These are phyloP conservation scores for Lipomyces spencermartinsiae DNA, from an alignment of 805 yeast species.

Conservation along the genomic window DNA sequence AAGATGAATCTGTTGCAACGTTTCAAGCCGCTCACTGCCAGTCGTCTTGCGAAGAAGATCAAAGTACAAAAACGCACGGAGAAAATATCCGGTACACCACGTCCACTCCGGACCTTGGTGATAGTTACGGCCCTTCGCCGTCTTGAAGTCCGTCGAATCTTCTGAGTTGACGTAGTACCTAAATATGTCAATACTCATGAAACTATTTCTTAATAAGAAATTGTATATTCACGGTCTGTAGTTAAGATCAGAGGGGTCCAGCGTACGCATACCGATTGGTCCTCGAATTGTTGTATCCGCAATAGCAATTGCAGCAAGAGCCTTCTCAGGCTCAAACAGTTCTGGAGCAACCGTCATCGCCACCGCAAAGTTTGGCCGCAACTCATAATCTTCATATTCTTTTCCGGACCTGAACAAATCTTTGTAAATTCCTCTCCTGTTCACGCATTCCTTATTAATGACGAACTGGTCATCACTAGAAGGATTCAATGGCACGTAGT, in stretches of 20 bases:
- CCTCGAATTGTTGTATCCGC: conserved; percentile 84
- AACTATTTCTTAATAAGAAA: background rate
- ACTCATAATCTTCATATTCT: conserved; percentile 90
- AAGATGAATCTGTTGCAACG: conserved; percentile 63
- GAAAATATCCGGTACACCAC: conserved; percentile 86
- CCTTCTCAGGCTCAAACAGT: conserved; percentile 68
- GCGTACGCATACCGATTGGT: conserved; percentile 87
- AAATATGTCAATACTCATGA: background rate
- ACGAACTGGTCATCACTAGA: conserved; percentile 65
- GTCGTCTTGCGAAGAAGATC: conserved; percentile 52
- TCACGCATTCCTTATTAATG: conserved; percentile 68
- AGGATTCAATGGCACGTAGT: conserved; percentile 72
- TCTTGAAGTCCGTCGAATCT: conserved; percentile 85
- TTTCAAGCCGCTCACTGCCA: conserved; percentile 54
- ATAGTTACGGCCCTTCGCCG: conserved; percentile 93
- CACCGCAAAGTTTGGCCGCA: conserved; percentile 89
- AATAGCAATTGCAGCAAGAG: conserved; percentile 64
- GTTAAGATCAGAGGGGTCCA: conserved; percentile 91
- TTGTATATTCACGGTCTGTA: conserved; percentile 66
- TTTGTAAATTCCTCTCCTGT: conserved; percentile 93
- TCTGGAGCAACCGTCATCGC: conserved; percentile 97
- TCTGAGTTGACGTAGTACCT: conserved; percentile 74
- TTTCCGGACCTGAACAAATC: conserved; percentile 83
- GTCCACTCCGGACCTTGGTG: conserved; percentile 99
- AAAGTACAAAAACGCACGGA: conserved; percentile 73